Conservation (phyloP, 306 rosid species). For the Pterocarpus santalinus region DNA sequence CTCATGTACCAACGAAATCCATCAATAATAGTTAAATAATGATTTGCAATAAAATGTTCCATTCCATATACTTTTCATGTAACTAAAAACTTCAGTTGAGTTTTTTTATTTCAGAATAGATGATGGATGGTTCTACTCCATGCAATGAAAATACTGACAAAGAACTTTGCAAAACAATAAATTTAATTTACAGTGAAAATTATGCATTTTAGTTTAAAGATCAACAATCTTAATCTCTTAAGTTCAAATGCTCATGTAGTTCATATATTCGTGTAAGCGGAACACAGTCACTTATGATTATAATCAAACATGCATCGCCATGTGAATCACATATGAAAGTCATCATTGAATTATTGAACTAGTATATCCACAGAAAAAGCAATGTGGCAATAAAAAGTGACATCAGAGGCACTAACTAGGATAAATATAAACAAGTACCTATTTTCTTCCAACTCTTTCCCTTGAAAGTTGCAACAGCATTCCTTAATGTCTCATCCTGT, state of each 20-base stretch:
- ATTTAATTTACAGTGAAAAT: not conserved
- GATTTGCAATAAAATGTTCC: slow-evolving; percentile 11
- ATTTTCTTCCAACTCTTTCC: slow-evolving; percentile 99
- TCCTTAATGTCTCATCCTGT: slow-evolving; percentile 97
- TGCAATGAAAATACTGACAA: not conserved
- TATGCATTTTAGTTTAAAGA: slow-evolving; percentile 13
- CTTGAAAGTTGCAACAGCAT: slow-evolving; percentile 84
- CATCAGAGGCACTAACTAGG: not conserved
- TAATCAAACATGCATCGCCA: slow-evolving; percentile 34
- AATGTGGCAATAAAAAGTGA: slow-evolving; percentile 34
- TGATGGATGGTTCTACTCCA: slow-evolving; percentile 9
- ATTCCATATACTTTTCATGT: not conserved
- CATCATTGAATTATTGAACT: slow-evolving; percentile 26
- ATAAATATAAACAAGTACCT: slow-evolving; percentile 64
- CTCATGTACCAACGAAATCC: slow-evolving; percentile 20
- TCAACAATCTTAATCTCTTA: not conserved
- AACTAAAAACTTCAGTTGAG: slow-evolving; percentile 1
- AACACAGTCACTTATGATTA: not conserved
- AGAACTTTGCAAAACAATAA: not conserved
- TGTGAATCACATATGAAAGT: slow-evolving; percentile 13
- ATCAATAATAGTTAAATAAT: slow-evolving; percentile 5
- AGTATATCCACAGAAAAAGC: slow-evolving; percentile 25
- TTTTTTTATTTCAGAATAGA: slow-evolving; percentile 1
- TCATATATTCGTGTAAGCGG: slow-evolving; percentile 3
- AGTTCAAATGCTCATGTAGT: slow-evolving; percentile 30